Evolutionary conservation across 176 grass and related monocot species (phyloP).

Genomic region (Rhipidocladum racemiflorum): DNA sequence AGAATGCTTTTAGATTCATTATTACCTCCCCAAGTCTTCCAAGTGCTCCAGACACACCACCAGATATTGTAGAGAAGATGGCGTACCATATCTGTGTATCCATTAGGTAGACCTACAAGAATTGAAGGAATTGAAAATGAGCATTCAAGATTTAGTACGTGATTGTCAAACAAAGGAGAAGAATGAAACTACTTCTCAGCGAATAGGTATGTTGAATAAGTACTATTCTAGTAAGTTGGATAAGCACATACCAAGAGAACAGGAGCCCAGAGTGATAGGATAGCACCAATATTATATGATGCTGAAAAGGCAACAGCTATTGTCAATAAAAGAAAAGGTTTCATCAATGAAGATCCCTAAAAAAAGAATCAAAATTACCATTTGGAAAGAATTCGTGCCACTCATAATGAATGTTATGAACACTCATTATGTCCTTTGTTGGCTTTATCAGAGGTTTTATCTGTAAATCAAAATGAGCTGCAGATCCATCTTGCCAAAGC

Average conservation of each 20-base stretch:
- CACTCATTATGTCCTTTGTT: constrained; percentile 88
- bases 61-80: constrained; percentile 88
- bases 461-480: constrained; percentile 47
- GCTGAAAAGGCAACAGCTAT: constrained; percentile 47
- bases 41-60: constrained; percentile 91
- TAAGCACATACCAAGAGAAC: constrained; percentile 67
- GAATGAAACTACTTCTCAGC: not conserved
- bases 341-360: not conserved
- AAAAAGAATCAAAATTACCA: constrained; percentile 40
- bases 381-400: constrained; percentile 99
- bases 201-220: constrained; percentile 20
- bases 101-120: constrained; percentile 99
- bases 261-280: constrained; percentile 84
- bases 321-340: constrained; percentile 1
- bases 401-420: constrained; percentile 74
- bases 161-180: constrained; percentile 3
- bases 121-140: constrained; percentile 7
- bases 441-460: constrained; percentile 87
- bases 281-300: constrained; percentile 69
- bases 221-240: constrained; percentile 10
- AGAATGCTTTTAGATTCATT: constrained; percentile 31
- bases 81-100: constrained; percentile 99
- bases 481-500: constrained; percentile 16
- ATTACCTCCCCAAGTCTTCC: constrained; percentile 91
- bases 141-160: constrained; percentile 1